Evolutionary conservation across 176 grass and related monocot genomes (phyloP).

Genomic region (Calamus simplicifolius): DNA sequence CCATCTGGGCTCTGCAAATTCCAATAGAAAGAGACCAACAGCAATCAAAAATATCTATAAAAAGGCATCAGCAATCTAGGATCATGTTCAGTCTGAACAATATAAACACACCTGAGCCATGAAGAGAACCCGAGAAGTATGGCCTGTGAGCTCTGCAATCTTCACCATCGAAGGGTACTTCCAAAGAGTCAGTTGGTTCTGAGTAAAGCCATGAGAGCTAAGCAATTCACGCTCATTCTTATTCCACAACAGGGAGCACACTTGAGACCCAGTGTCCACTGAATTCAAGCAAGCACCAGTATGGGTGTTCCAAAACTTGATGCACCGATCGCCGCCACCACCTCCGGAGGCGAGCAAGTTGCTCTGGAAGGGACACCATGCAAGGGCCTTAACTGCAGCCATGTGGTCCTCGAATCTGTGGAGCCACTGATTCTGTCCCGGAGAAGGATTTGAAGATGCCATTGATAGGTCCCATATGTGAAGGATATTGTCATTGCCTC

Average conservation of each 20-base stretch:
- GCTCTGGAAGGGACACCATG: conserved; percentile 71
- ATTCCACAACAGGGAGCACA: conserved; percentile 17
- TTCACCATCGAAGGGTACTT: conserved; percentile 21
- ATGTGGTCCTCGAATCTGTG: conserved; percentile 49
- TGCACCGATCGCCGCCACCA: conserved; percentile 45
- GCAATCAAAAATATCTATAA: neutral
- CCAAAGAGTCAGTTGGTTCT: conserved; percentile 16
- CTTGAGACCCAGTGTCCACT: conserved; percentile 8
- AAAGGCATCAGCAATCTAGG: too few relatives aligned
- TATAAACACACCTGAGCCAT: conserved; percentile 6
- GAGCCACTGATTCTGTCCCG: conserved; percentile 55
- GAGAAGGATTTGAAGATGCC: conserved; percentile 32
- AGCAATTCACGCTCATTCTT: conserved; percentile 13
- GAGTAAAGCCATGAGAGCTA: conserved; percentile 8
- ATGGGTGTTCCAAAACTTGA: conserved; percentile 37
- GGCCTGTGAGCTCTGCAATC: conserved; percentile 16
- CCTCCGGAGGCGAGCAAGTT: conserved; percentile 52
- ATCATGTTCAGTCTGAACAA: neutral
- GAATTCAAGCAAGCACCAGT: conserved; percentile 8
- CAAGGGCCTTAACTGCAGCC: conserved; percentile 60
- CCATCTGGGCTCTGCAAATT: conserved; percentile 59
- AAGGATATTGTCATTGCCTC: conserved; percentile 60
- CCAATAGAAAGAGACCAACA: neutral
- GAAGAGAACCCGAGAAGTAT: conserved; percentile 15
- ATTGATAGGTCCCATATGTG: conserved; percentile 41